These are phyloP conservation scores for Carex myosuroides DNA, from an alignment of 176 grass and related monocot genomes.

Conservation along the genomic window DNA sequence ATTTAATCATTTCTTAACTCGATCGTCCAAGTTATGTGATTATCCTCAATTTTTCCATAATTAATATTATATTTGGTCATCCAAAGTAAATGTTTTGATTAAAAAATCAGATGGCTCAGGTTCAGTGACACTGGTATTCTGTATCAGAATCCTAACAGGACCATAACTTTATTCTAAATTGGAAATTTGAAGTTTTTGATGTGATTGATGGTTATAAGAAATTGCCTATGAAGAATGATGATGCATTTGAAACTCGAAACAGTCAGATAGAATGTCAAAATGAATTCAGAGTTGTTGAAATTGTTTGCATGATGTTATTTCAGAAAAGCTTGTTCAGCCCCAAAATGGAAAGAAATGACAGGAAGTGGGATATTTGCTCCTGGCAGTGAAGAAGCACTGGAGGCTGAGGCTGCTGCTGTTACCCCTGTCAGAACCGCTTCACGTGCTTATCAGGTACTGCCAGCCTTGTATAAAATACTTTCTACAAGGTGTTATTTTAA, in stretches of 20 bases:
- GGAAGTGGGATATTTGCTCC: conserved; percentile 84
- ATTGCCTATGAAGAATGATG: not conserved
- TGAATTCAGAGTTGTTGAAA: not conserved
- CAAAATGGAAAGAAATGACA: conserved; percentile 97
- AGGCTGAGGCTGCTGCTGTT: conserved; percentile 32
- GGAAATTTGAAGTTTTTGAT: not conserved
- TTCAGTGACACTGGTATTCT: not conserved
- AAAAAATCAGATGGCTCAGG: not conserved
- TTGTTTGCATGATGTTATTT: not conserved
- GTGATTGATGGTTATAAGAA: not conserved
- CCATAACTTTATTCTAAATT: not conserved
- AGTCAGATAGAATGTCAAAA: not conserved
- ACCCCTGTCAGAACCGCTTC: conserved; percentile 39
- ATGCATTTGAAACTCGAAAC: not conserved
- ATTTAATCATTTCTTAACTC: not conserved
- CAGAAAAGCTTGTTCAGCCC: conserved; percentile 46
- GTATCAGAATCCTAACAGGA: not conserved
- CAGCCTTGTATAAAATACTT: not conserved
- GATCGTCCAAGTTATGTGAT: not conserved
- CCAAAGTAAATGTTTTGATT: not conserved
- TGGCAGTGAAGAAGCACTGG: conserved; percentile 42
- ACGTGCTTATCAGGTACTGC: conserved; percentile 61
- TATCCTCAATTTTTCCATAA: not conserved
- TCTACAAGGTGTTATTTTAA: not conserved
- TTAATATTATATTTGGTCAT: not conserved